Conservation (phyloP, 202 grass and related monocot genomes). For the Digitaria exilis region DNA sequence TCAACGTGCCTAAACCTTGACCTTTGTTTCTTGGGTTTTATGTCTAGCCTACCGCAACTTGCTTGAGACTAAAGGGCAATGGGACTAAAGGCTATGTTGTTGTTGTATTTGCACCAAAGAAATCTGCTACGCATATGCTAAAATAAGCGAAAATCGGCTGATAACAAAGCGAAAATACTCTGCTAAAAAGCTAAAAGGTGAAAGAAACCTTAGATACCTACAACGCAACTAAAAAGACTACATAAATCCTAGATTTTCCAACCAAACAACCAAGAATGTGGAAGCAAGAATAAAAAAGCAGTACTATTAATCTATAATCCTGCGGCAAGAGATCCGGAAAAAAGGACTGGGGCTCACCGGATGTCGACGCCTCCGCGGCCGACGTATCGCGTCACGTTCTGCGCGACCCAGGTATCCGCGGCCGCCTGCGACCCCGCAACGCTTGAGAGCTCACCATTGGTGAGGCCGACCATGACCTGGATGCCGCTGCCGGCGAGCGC, state of each 20-base stretch:
- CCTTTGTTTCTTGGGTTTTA: too few relatives aligned
- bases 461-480: constrained; percentile 77
- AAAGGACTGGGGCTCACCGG: constrained; percentile 45
- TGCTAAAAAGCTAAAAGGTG: not conserved
- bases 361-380: constrained; percentile 76
- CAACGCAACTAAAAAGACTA: not conserved
- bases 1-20: too few relatives aligned
- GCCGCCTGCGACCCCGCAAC: constrained; percentile 54
- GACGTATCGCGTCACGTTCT: constrained; percentile 79
- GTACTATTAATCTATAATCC: not conserved
- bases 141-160: too few relatives aligned
- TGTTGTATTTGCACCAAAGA: too few relatives aligned
- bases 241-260: constrained; percentile 5
- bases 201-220: not conserved
- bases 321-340: constrained; percentile 1
- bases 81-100: too few relatives aligned
- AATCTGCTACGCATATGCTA: too few relatives aligned
- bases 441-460: constrained; percentile 58
- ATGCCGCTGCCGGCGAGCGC: constrained; percentile 80
- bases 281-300: not conserved
- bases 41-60: too few relatives aligned
- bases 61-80: too few relatives aligned
- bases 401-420: constrained; percentile 66
- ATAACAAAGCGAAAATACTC: not conserved
- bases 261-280: not conserved